Evolutionary conservation across 495 filamentous ascomycete species (phyloP).

Genomic region (Penicillium maclennaniae): DNA sequence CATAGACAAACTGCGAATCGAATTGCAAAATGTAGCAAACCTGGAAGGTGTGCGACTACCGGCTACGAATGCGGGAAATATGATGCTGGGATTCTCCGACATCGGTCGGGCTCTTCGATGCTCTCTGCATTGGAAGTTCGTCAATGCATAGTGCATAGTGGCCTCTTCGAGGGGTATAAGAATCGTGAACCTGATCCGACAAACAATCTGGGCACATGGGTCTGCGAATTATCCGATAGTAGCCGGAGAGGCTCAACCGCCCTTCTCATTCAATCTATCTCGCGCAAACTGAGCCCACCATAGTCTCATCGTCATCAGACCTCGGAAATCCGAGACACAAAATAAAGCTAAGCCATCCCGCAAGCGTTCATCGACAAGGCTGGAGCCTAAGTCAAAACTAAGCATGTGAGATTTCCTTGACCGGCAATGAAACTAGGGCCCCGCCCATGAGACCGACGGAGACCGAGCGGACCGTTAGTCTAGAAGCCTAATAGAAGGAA

Average conservation of each 20-base stretch:
- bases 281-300: slow-evolving; percentile 4
- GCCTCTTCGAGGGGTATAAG: too few relatives aligned
- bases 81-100: too few relatives aligned
- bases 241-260: neutral
- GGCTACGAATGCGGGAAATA: too few relatives aligned
- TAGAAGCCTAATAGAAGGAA: neutral
- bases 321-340: neutral
- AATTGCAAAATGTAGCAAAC: neutral
- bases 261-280: neutral
- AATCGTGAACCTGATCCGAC: too few relatives aligned
- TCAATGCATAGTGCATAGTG: too few relatives aligned
- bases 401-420: slow-evolving; percentile 14
- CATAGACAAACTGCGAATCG: neutral
- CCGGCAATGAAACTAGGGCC: slow-evolving; percentile 11
- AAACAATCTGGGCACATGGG: too few relatives aligned
- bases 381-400: neutral
- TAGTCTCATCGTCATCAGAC: slow-evolving; percentile 1
- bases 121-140: too few relatives aligned
- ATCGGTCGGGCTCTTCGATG: too few relatives aligned
- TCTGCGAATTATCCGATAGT: neutral
- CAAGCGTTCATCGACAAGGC: slow-evolving; percentile 12
- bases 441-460: slow-evolving; percentile 23
- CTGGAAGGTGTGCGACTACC: too few relatives aligned
- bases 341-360: slow-evolving; percentile 16
- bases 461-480: slow-evolving; percentile 14